Evolutionary conservation across 108 stramenopile species (phyloP).

Genomic region (Licmophora abbreviata): DNA sequence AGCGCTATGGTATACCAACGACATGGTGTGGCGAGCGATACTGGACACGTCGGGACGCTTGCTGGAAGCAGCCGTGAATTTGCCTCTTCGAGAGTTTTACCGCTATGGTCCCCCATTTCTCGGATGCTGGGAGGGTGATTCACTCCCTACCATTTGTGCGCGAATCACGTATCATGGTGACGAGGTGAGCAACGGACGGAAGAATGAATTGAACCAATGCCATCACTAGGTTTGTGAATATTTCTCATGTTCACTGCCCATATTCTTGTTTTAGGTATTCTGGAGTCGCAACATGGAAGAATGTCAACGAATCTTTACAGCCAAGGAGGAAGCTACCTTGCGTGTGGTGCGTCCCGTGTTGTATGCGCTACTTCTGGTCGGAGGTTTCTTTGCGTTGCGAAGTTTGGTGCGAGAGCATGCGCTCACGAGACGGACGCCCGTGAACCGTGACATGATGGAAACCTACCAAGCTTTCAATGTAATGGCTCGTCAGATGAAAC

Average conservation of each 20-base stretch:
- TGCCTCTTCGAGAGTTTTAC: constrained; percentile 49
- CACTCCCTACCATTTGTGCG: constrained; percentile 36
- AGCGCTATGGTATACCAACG: too few relatives aligned
- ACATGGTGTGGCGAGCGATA: too few relatives aligned
- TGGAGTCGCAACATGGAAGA: constrained; percentile 56
- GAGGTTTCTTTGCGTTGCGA: constrained; percentile 20
- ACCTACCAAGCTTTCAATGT: constrained; percentile 47
- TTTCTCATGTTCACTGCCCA: too few relatives aligned
- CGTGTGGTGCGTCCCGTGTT: constrained; percentile 33
- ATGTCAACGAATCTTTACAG: constrained; percentile 33
- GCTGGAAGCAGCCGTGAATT: constrained; percentile 16
- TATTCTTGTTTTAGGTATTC: too few relatives aligned
- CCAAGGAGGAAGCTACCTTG: constrained; percentile 47
- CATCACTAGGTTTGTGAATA: too few relatives aligned
- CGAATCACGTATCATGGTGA: constrained; percentile 49
- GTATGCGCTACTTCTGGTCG: constrained; percentile 11
- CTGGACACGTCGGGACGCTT: too few relatives aligned
- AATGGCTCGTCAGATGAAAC: constrained; percentile 16
- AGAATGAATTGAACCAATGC: too few relatives aligned
- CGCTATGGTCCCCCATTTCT: constrained; percentile 38
- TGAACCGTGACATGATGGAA: constrained; percentile 47
- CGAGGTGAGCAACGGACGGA: too few relatives aligned
- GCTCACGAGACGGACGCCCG: constrained; percentile 12
- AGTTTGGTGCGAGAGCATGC: constrained; percentile 20
- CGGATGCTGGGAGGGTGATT: constrained; percentile 52